Evolutionary conservation across 1,284 basidiomycete species (phyloP).

Genomic region (Leccinum solheimii): DNA sequence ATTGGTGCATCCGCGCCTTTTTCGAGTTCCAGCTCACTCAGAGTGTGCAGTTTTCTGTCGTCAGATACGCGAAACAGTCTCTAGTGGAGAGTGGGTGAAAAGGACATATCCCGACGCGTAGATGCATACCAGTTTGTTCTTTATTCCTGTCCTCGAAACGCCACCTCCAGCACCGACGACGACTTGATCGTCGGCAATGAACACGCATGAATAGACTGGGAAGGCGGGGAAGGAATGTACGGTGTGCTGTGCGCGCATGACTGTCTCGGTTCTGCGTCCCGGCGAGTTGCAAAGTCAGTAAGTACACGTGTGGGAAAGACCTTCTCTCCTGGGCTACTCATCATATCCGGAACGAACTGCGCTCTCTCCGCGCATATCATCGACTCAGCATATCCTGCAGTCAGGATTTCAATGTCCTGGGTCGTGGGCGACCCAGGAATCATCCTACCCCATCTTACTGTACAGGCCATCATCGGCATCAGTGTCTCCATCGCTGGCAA

Average conservation of each 20-base stretch:
- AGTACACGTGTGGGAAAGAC: slow-evolving; percentile 13
- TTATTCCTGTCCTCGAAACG: slow-evolving; percentile 76
- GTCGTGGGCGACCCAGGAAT: slow-evolving; percentile 33
- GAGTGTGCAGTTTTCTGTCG: slow-evolving; percentile 57
- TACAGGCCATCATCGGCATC: slow-evolving; percentile 75
- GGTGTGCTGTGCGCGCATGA: slow-evolving; percentile 79
- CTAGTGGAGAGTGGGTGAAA: slow-evolving; percentile 40
- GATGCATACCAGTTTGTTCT: slow-evolving; percentile 78
- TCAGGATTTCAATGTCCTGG: slow-evolving; percentile 23
- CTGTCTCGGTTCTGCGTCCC: background rate
- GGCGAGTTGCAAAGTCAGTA: background rate
- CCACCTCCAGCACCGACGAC: slow-evolving; percentile 91
- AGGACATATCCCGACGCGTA: background rate
- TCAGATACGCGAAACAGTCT: slow-evolving; percentile 70
- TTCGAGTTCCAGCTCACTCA: slow-evolving; percentile 74
- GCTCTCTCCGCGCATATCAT: background rate
- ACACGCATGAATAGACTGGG: slow-evolving; percentile 88
- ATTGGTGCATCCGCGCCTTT: slow-evolving; percentile 89
- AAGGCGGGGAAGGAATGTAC: slow-evolving; percentile 75
- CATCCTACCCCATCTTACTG: slow-evolving; percentile 57
- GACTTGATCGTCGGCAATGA: slow-evolving; percentile 72
- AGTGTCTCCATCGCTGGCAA: slow-evolving; percentile 84
- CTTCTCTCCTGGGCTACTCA: slow-evolving; percentile 4
- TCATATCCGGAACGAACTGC: background rate
- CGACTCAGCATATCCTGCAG: background rate